Conservation (phyloP, 345 rosid species). For the Moringa oleifera region DNA sequence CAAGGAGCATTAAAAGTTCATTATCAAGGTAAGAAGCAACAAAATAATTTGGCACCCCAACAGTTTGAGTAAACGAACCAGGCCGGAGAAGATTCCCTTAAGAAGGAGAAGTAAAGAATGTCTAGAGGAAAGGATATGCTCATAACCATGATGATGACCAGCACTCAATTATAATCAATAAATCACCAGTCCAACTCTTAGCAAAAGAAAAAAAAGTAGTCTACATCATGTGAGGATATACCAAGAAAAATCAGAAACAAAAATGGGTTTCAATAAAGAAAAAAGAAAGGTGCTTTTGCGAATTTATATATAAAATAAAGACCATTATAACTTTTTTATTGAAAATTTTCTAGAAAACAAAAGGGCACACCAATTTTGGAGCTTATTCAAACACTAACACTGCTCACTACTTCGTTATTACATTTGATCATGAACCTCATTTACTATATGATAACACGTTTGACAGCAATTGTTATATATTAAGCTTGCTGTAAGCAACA, state of each 20-base stretch:
- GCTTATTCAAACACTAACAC: background rate
- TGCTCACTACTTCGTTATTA: background rate
- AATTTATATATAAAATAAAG: slow-evolving; percentile 9
- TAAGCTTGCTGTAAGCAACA: background rate
- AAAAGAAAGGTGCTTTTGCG: slow-evolving; percentile 14
- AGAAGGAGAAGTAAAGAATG: too few species aligned
- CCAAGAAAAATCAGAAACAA: slow-evolving; percentile 5
- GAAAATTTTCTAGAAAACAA: slow-evolving; percentile 6
- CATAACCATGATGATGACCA: slow-evolving; percentile 24
- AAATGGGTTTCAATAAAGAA: slow-evolving; percentile 14
- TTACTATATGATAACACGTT: too few species aligned
- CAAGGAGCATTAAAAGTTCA: slow-evolving; percentile 13
- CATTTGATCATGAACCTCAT: too few species aligned
- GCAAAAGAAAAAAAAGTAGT: slow-evolving; percentile 22
- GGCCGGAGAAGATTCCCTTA: slow-evolving; percentile 5
- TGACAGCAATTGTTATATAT: too few species aligned
- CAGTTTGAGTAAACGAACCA: slow-evolving; percentile 2
- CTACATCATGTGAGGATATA: slow-evolving; percentile 25
- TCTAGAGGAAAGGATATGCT: slow-evolving; percentile 11
- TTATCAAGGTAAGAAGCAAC: slow-evolving; percentile 12
- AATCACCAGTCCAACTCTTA: too few species aligned
- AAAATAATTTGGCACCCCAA: slow-evolving; percentile 16
- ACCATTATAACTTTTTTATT: slow-evolving; percentile 2
- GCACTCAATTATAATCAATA: slow-evolving; percentile 22
- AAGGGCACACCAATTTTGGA: background rate